phyloP scores from a whole-genome alignment of 768 basidiomycete species.

The Leucogyrophana mollusca region DNA sequence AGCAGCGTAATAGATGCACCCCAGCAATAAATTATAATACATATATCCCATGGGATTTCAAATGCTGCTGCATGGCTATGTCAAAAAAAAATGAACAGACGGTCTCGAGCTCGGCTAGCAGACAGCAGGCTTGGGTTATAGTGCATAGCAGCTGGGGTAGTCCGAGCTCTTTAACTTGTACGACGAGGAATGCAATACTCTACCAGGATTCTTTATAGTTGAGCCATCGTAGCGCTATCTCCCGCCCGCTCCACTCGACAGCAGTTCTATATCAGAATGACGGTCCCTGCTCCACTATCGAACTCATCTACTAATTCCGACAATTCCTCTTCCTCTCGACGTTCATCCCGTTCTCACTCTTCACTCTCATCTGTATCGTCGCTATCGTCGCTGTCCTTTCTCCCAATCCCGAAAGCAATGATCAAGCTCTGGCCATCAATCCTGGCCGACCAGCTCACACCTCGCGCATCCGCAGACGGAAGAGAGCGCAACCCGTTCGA shows the following conservation, averaged over 20 bases:
- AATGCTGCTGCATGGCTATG: too few relatives aligned
- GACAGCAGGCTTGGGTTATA: background rate
- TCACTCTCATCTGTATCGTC: slow-evolving; percentile 13
- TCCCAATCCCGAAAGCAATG: slow-evolving; percentile 42
- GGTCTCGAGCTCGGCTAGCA: slow-evolving; percentile 3
- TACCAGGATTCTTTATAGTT: background rate
- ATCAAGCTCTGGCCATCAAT: slow-evolving; percentile 66
- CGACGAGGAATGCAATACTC: slow-evolving; percentile 4
- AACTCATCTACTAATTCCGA: slow-evolving; percentile 9
- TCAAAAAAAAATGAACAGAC: background rate
- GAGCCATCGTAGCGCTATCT: too few relatives aligned
- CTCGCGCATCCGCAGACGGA: slow-evolving; percentile 44
- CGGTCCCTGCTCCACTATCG: slow-evolving; percentile 4
- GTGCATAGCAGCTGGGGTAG: too few relatives aligned
- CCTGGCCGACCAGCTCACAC: slow-evolving; percentile 56
- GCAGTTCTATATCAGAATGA: slow-evolving; percentile 10
- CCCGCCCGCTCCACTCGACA: slow-evolving; percentile 1
- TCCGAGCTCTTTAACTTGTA: slow-evolving; percentile 1
- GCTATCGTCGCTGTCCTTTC: slow-evolving; percentile 19
- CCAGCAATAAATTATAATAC: too few relatives aligned
- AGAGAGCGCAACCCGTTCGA: slow-evolving; percentile 68
- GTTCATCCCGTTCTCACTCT: slow-evolving; percentile 9
- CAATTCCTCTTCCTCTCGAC: slow-evolving; percentile 2
- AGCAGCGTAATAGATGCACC: slow-evolving; percentile 1
- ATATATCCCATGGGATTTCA: too few relatives aligned